Evolutionary conservation across 768 basidiomycete species (phyloP), one percentile per base, ranked within the genome.

Genomic region (Guyanaporus albipodus): DNA sequence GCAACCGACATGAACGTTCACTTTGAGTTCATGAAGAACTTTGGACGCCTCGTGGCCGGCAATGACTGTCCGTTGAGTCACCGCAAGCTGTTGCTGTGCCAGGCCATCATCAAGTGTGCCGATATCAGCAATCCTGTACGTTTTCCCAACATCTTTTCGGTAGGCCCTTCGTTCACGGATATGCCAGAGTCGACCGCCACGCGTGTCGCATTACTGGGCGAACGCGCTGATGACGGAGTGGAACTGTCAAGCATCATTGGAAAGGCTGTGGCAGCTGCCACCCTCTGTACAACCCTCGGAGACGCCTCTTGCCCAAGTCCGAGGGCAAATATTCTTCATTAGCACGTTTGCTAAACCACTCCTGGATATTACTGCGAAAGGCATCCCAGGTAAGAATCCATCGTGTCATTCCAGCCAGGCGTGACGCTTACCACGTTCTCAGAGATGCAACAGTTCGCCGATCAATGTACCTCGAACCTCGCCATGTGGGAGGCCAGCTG

Each of bases 91-190:
- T 67, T 95, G 43, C 66, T 92, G 19, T 95, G 91, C 62, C 92
- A 97, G 59, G 87, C 88, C 4, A 70, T 99, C 42, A 83, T 99
- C 64, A 98, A 99, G 68, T 96, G 94, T 60, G 93, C 95, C 15
- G 96, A 99, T 69, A 98, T 99, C 60, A 93, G 91, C 63, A 99
- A 99, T 65, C 95, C 96, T 14, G 93, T 96, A 63, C 54, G 93
- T 79, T 15, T 24, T 38, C 12, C 27, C 9, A 18, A 38, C 6
- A 10, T 32, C 31, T 23, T n/a, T n/a, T 46, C 10, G 22, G 19
- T 48, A 53, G 23, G 5, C 6, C 28, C 39, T 44, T 45, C 23
- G 48, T 42, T 56, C 36, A 55, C 37, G 24, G 5, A 4, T 34
- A 34, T 44, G 35, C 27, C 58, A 97, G 94, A 85, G 86, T 53